These are phyloP conservation scores for Lignosus rhinocerotis DNA, from an alignment of 1,284 basidiomycete species.

Conservation along the genomic window DNA sequence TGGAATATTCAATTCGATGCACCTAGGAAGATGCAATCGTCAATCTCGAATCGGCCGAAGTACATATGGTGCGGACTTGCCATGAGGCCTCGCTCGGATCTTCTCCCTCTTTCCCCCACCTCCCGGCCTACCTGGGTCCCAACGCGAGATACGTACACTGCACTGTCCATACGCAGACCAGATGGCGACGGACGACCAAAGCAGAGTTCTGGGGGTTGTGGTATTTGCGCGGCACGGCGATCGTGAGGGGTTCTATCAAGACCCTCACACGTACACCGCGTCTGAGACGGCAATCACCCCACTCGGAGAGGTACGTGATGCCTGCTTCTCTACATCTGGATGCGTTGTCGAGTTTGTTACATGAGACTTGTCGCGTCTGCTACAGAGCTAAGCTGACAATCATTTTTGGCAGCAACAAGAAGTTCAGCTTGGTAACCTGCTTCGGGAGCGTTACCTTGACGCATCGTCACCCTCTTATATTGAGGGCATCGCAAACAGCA, in stretches of 20 bases:
- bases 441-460: slow-evolving; percentile 44
- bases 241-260: slow-evolving; percentile 44
- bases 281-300: slow-evolving; percentile 50
- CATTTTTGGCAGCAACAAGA: slow-evolving; percentile 37
- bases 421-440: slow-evolving; percentile 43
- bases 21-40: neutral
- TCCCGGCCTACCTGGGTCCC: neutral
- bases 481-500: slow-evolving; percentile 27
- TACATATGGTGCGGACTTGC: slow-evolving; percentile 4
- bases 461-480: slow-evolving; percentile 38
- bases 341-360: no score
- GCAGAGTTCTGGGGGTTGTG: slow-evolving; percentile 43
- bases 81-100: slow-evolving; percentile 1
- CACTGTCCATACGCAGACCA: neutral
- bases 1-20: neutral
- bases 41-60: neutral
- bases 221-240: slow-evolving; percentile 54
- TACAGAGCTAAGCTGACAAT: neutral
- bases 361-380: no score
- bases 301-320: slow-evolving; percentile 41
- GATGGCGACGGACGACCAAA: slow-evolving; percentile 25
- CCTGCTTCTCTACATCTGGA: neutral
- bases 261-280: slow-evolving; percentile 42
- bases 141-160: neutral
- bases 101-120: neutral